Percentiles rank a stretch among this genome's conserved stretches.
phyloP scores from a whole-genome alignment of 139 green algal genomes.

The Chlamydomonas sp. region DNA sequence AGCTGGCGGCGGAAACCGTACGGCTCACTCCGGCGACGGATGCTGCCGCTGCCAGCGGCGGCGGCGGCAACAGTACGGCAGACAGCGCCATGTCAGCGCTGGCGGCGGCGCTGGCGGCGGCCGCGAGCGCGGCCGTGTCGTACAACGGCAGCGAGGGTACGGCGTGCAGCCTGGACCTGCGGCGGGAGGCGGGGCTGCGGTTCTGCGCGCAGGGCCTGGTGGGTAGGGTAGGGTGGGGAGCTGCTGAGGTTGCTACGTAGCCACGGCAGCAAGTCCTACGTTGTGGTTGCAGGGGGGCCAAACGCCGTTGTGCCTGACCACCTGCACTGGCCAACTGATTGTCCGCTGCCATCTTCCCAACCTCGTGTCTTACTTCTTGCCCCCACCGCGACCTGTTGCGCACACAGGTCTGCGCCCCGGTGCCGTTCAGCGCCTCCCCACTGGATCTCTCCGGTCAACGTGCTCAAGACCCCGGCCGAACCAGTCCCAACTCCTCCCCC shows the following conservation, averaged over 20 bases:
- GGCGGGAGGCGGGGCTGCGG: slow-evolving; percentile 11
- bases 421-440: neutral
- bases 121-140: too few relatives aligned
- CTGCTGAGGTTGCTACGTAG: too few relatives aligned
- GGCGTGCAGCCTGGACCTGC: slow-evolving; percentile 22
- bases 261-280: too few relatives aligned
- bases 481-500: neutral
- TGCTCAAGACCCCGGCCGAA: too few relatives aligned
- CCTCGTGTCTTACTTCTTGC: too few relatives aligned
- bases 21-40: neutral
- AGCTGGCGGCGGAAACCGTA: neutral
- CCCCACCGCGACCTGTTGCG: too few relatives aligned
- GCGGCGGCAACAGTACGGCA: neutral
- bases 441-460: too few relatives aligned
- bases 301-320: too few relatives aligned
- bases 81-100: neutral
- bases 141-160: slow-evolving; percentile 15
- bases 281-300: too few relatives aligned
- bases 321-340: too few relatives aligned
- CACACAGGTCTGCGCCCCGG: slow-evolving; percentile 21
- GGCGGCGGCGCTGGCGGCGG: neutral
- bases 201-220: slow-evolving; percentile 28
- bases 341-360: too few relatives aligned
- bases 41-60: neutral
- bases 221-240: neutral